These are phyloP conservation scores for Entomortierella beljakovae DNA, from an alignment of 192 early-diverging fungal species.

Conservation along the genomic window DNA sequence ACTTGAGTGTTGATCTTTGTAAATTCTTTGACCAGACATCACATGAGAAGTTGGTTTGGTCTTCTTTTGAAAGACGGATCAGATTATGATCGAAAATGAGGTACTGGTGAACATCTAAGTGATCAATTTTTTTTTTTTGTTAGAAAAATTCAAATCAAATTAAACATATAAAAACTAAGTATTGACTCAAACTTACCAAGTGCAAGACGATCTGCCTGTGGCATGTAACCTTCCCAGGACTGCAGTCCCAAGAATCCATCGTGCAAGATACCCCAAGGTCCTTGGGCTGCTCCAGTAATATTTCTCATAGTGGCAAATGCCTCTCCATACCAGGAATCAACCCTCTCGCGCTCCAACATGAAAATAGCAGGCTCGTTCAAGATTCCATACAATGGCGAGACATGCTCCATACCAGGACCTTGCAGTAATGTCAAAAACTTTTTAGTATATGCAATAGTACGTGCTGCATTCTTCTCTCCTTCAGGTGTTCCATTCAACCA, in stretches of 20 bases:
- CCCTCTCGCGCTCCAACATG: constrained; percentile 16
- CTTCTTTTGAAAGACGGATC: constrained; percentile 25
- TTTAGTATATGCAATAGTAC: constrained; percentile 66
- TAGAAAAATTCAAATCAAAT: too few species aligned
- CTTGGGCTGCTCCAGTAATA: constrained; percentile 37
- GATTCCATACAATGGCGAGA: constrained; percentile 61
- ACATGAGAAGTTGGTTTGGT: constrained; percentile 44
- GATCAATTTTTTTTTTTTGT: too few species aligned
- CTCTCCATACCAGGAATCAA: constrained; percentile 57
- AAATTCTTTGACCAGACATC: constrained; percentile 37
- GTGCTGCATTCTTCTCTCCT: constrained; percentile 59
- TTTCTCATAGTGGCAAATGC: constrained; percentile 54
- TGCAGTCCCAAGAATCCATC: constrained; percentile 61
- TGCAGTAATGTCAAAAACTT: constrained; percentile 64
- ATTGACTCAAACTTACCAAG: constrained; percentile 49
- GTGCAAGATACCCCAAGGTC: constrained; percentile 56
- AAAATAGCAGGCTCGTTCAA: constrained; percentile 62
- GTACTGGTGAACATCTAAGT: constrained; percentile 66
- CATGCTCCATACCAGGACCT: constrained; percentile 60
- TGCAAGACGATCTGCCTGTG: constrained; percentile 52
- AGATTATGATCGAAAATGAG: constrained; percentile 61
- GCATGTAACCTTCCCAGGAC: constrained; percentile 61
- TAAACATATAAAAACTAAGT: too few species aligned
- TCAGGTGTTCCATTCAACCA: constrained; percentile 49
- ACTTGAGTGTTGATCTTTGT: constrained; percentile 36